Evolutionary conservation across 305 asterid species (phyloP), one percentile per base, ranked within the genome.

Genomic region (Fraxinus xanthoxyloides): DNA sequence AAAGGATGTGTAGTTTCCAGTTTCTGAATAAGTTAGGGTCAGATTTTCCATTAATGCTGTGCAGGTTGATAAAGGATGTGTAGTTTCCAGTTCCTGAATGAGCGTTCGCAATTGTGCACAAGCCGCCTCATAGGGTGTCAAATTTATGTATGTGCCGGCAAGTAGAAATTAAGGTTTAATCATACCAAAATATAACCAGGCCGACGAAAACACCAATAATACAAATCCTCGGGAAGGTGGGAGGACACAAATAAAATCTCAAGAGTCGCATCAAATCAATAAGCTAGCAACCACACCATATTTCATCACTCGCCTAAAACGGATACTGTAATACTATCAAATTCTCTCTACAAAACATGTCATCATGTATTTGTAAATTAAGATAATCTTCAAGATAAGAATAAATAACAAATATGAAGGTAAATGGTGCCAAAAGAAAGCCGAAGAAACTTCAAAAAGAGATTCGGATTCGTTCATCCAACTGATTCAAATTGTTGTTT

Each of bases 31-130:
- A 77, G 38, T 61, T 8, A 3, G 32, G 31, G 23, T 61, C 70
- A 61, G 31, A 61, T 61, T 8, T 61, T 61, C 15, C 32, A 72
- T 77, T 19, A 82, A 82, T 82, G 82, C 75, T 72, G 69, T 30
- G 72, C 72, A 79, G 70, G 72, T 38, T 73, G 38, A 74, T 75
- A 10, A 63, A 43, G 77, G 65, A 43, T 31, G 5, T 43, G 3
- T 61, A 2, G 67, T 67, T 63, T 56, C 79, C 34, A 2, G 6
- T 17, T 15, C 21, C 35, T 70, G 17, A 56, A 23, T n/a, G 59
- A 77, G 21, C 19, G 59, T 15, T 13, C 1, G 21, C 6, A 48
- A 40, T 15, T 48, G 19, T 15, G 59, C 59, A 48, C 59, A 15
- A 46, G n/a, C 56, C 56, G 5, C 17, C 51, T 40, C 3, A 3